Conservation (phyloP, 306 rosid species). For the Crotalaria pallida region DNA sequence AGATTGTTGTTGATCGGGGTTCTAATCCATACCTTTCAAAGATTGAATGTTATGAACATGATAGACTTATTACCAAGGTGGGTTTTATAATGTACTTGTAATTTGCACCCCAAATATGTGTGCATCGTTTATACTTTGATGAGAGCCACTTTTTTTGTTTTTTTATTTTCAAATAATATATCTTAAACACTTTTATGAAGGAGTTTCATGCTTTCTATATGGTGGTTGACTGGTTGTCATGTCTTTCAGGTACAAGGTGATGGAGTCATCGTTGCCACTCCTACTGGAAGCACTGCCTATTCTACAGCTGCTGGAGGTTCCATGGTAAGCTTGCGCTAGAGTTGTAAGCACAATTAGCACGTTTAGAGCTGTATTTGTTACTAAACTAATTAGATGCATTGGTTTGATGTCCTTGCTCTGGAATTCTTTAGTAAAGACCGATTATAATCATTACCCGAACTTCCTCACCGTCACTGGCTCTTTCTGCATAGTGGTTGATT, state of each 20-base stretch:
- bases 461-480: not conserved
- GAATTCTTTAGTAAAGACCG: conserved; percentile 1
- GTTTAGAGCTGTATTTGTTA: not conserved
- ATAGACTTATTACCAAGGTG: conserved; percentile 95
- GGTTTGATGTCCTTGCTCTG: not conserved
- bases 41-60: conserved; percentile 90
- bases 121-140: not conserved
- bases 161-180: conserved; percentile 1
- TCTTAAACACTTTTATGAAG: conserved; percentile 19
- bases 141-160: not conserved
- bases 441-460: not conserved
- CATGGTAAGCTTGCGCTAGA: conserved; percentile 53
- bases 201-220: conserved; percentile 14
- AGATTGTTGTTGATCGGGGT: conserved; percentile 92
- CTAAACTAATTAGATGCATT: not conserved
- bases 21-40: conserved; percentile 98
- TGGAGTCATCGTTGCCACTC: conserved; percentile 96
- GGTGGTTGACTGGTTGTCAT: not conserved
- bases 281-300: conserved; percentile 99
- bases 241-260: conserved; percentile 91
- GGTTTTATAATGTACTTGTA: conserved; percentile 24
- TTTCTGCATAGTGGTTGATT: not conserved
- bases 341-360: too few relatives aligned
- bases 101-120: not conserved
- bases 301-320: conserved; percentile 99